Evolutionary conservation across 495 filamentous ascomycete species (phyloP), one percentile per base, ranked within the genome.

Genomic region (Podospora conica): DNA sequence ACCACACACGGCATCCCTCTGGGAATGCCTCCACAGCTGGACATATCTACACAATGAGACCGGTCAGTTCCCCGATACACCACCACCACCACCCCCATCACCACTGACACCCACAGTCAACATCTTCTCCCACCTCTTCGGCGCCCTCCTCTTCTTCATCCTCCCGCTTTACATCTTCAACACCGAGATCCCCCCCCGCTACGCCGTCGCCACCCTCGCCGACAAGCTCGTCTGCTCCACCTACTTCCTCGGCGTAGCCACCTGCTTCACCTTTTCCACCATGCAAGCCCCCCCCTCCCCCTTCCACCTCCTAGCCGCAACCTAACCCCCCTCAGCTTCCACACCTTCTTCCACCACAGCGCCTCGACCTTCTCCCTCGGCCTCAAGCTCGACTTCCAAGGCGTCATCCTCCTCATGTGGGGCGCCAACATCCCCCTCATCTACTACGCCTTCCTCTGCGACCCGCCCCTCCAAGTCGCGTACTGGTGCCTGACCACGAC

Each of bases 361-460:
- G 68, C 73, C 21, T 53, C 68, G 2, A 67, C 80, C 18, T 76
- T 77, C 25, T 67, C 56, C 18, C 64, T 81, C 2, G 80, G 79
- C 9, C 74, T 80, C 59, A 78, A 81, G 60, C 69, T 85, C 11
- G 83, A 86, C 67, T 81, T 82, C 66, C 72, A 80, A 56, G 83
- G 85, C 20, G 80, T 87, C 58, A 72, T 86, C 15, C 62, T 83
- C 9, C 71, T 86, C 10, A 86, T 85, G 79, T 85, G 81, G 80
- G 75, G 78, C 18, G 78, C 83, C 20, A 80, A 78, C 61, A 71
- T 85, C 15, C 81, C 84, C 10, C 78, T 79, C 9, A 77, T 84
- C 9, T 83, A 84, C 68, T 86, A 84, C 68, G 77, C 76, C 59
- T 83, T 86, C 69, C 73, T 75, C 53, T 81, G 79, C 65, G 66